These are phyloP conservation scores for Solanum chilense DNA, from an alignment of 257 asterid species.

Conservation along the genomic window DNA sequence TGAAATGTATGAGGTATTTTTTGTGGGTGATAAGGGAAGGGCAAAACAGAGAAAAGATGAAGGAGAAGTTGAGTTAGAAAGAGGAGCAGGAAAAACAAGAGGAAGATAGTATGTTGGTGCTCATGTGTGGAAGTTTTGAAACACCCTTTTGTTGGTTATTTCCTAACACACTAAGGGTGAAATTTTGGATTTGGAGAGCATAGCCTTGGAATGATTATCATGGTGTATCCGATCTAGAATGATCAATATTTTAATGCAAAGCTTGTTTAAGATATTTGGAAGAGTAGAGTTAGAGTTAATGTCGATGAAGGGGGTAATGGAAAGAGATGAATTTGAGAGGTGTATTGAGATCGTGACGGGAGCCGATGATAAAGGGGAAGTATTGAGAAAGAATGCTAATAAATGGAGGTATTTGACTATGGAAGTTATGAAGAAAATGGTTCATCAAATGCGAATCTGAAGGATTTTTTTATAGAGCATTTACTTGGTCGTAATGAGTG, in stretches of 20 bases:
- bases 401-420: neutral
- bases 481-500: too few species aligned
- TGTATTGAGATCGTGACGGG: neutral
- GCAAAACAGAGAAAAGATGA: neutral
- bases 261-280: neutral
- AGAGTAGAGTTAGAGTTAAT: neutral
- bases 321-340: neutral
- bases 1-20: neutral
- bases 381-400: neutral
- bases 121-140: slow-evolving; percentile 5
- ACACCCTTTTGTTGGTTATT: neutral
- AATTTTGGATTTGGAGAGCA: neutral
- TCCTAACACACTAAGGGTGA: slow-evolving; percentile 29
- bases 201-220: neutral
- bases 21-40: neutral
- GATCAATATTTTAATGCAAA: neutral
- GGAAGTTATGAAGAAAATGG: neutral
- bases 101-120: slow-evolving; percentile 14
- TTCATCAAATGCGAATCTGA: neutral
- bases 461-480: too few species aligned
- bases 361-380: neutral
- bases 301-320: neutral
- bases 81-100: neutral
- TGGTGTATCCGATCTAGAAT: neutral
- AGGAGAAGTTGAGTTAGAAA: neutral